These are phyloP conservation scores for Mucor saturninus DNA, from an alignment of 371 early-diverging fungal genomes.

Conservation along the genomic window DNA sequence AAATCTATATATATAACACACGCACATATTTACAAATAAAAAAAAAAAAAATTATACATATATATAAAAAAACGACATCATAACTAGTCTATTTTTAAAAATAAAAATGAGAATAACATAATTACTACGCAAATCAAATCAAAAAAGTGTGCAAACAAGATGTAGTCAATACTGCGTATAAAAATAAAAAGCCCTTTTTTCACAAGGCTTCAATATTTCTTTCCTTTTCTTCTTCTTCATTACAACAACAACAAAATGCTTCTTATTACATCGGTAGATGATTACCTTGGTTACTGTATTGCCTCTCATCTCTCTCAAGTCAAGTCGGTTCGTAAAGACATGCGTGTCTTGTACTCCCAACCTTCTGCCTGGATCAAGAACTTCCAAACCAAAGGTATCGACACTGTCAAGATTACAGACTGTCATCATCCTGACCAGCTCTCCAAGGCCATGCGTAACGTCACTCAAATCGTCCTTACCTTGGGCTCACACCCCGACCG, in stretches of 20 bases:
- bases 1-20: background rate
- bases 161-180: background rate
- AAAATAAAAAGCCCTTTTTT: background rate
- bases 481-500: slow-evolving; percentile 35
- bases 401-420: slow-evolving; percentile 28
- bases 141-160: background rate
- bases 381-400: slow-evolving; percentile 39
- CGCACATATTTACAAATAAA: background rate
- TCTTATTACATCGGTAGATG: slow-evolving; percentile 45
- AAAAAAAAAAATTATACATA: background rate
- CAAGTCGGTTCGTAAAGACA: slow-evolving; percentile 21
- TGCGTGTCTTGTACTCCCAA: slow-evolving; percentile 34
- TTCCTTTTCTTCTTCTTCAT: background rate
- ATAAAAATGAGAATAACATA: background rate
- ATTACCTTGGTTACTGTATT: slow-evolving; percentile 45
- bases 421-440: slow-evolving; percentile 37
- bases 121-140: background rate
- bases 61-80: background rate
- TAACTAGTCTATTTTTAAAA: background rate
- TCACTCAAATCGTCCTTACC: slow-evolving; percentile 36
- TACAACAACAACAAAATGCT: slow-evolving; percentile 25
- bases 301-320: slow-evolving; percentile 39
- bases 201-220: background rate
- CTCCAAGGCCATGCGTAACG: slow-evolving; percentile 37
- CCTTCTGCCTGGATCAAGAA: slow-evolving; percentile 12